Evolutionary conservation across 306 rosid genomes (phyloP), one percentile per base, ranked within the genome.

Genomic region (Lithocarpus polystachyus): DNA sequence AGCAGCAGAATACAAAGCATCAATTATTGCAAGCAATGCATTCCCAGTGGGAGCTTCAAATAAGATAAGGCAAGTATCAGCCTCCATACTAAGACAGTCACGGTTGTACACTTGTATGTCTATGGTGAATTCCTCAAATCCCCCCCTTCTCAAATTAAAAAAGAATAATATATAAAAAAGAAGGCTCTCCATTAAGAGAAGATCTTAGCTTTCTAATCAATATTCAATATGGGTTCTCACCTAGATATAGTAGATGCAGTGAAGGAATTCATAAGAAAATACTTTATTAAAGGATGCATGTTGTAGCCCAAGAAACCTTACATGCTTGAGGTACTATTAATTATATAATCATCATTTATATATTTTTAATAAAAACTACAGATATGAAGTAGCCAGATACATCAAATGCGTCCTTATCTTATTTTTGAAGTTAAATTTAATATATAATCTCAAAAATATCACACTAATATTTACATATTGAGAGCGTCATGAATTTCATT

Each of bases 1-100:
- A 75, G 92, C 90, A 55, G 98, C 98, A 33, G 81, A 90, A 80
- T 88, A 72, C 87, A 94, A 91, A 87, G 97, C 94, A 79, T 92
- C 97, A 26, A 81, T 82, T 29, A 53, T 90, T 60, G 93, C 90
- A 51, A 82, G 81, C 86, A 92, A 87, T 71, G 90, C 90, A 1
- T 76, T 92, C 79, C 26, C 84, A 64, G 91, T 92, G 73, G 97
- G 97, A 83, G 83, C 85, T 80, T 86, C 93, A 67, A 84, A 86
- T 74, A 85, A 89, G 85, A 87, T 86, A 82, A 87, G 96, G 98
- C 90, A 87, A 35, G 45, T 77, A 76, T 84, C 56, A 71, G 70
- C 81, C 75, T 79, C 77, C 51, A 35, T 33, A 20, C 72, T 5
- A 28, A 6, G 20, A 64, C 5, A 20, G 43, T 17, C 13, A 56